Percentiles rank a stretch among this genome's conserved stretches.
Conservation (phyloP, 108 stramenopile species). For the Aurantiochytrium sp. region DNA sequence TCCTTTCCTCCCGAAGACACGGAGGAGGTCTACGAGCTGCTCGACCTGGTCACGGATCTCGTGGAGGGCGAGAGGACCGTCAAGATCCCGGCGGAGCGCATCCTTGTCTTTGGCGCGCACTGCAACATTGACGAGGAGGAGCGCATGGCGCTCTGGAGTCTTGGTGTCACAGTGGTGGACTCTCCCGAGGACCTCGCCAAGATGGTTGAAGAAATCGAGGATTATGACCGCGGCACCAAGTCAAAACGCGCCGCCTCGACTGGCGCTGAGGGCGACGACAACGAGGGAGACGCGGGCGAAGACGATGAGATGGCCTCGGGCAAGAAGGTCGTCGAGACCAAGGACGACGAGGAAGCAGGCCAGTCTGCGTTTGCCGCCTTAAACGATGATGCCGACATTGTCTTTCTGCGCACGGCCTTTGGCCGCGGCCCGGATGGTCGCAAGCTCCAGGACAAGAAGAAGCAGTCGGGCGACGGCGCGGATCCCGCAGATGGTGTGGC, state of each 20-base stretch:
- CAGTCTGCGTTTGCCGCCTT: no score
- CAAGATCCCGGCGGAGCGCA: slow-evolving; percentile 30
- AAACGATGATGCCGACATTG: not conserved
- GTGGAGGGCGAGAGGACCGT: slow-evolving; percentile 2
- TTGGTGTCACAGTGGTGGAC: slow-evolving; percentile 30
- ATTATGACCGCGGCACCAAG: not conserved
- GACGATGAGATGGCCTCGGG: no score
- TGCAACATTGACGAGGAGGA: slow-evolving; percentile 24
- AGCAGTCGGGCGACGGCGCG: no score
- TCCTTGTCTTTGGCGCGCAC: slow-evolving; percentile 34
- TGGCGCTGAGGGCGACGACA: not conserved
- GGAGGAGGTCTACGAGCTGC: not conserved
- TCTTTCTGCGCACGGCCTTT: not conserved
- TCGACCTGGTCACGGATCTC: slow-evolving; percentile 18
- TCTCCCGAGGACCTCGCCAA: slow-evolving; percentile 21
- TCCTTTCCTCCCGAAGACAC: not conserved
- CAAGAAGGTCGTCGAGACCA: no score
- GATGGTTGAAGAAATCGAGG: not conserved
- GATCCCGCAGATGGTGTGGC: no score
- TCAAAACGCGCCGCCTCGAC: not conserved
- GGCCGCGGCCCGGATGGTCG: not conserved
- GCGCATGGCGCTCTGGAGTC: slow-evolving; percentile 32
- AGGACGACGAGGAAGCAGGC: not conserved
- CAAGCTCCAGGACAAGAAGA: not conserved
- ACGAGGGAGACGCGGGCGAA: not conserved